Conservation (phyloP, 345 rosid genomes). For the Corymbia maculata region DNA sequence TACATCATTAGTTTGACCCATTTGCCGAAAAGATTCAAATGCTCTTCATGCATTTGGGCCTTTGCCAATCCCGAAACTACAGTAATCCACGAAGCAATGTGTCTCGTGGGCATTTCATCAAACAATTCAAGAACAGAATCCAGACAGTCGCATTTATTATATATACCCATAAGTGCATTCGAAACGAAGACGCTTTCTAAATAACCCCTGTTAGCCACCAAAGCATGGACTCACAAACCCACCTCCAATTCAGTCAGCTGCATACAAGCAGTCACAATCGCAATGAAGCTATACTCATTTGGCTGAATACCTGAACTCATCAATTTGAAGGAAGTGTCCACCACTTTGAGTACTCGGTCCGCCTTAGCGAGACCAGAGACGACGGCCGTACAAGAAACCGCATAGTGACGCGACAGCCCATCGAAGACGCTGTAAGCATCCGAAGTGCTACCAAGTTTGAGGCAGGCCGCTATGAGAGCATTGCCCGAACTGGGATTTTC, state of each 20-base stretch:
- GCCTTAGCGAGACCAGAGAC: slow-evolving; percentile 51
- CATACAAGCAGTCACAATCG: slow-evolving; percentile 40
- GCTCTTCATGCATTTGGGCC: slow-evolving; percentile 24
- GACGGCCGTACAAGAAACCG: slow-evolving; percentile 38
- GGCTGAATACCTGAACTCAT: slow-evolving; percentile 29
- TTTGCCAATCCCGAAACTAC: slow-evolving; percentile 49
- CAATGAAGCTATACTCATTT: slow-evolving; percentile 39
- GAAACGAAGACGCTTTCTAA: slow-evolving; percentile 40
- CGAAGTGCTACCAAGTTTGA: slow-evolving; percentile 40
- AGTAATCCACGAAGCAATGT: slow-evolving; percentile 60
- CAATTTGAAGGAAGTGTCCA: slow-evolving; percentile 53
- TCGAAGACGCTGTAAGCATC: slow-evolving; percentile 19
- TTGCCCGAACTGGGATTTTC: slow-evolving; percentile 34
- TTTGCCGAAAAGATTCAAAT: slow-evolving; percentile 32
- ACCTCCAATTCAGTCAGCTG: slow-evolving; percentile 25
- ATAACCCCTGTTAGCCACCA: slow-evolving; percentile 23
- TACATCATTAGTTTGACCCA: not conserved
- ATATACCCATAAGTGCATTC: slow-evolving; percentile 60
- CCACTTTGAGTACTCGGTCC: slow-evolving; percentile 33
- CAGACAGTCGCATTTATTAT: slow-evolving; percentile 22
- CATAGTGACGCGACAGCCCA: too few species aligned
- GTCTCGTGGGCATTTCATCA: slow-evolving; percentile 57
- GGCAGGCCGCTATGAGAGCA: slow-evolving; percentile 45
- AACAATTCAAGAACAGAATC: slow-evolving; percentile 35
- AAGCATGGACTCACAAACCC: slow-evolving; percentile 43